Base-by-base conservation (phyloP, 306 rosid genomes). In the Begonia fuchsioides region DNA sequence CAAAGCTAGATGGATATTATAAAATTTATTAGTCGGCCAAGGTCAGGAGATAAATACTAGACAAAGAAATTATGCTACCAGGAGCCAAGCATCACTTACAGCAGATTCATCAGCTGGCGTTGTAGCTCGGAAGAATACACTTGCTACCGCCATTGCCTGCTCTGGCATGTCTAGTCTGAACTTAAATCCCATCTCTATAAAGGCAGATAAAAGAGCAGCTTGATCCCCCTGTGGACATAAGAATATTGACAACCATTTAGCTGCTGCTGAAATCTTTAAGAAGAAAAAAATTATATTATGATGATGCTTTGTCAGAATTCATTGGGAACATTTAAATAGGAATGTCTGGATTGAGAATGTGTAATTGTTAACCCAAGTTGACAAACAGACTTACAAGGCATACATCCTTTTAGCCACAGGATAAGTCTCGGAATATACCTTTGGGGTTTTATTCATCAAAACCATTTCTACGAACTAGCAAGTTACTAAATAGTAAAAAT, bases 141-240 rank as follows among this genome's bases (percentile, higher is more conserved):
- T 74, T 47, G 93, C 74, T 47, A 82, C 74, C 55, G 76, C 79
- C 98, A 92, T 92, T 64, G 72, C 94, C 70, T 92, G 98, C 66
- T 92, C 98, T 32, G 98, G 98, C 57, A 92, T 39, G 74, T 92
- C 96, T 56, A 92, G 73, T 16, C 93, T 81, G 67, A 85, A 71
- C 78, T 77, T 92, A 13, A 92, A 94, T 62, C 98, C 98, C 98
- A 92, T 92, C 72, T 92, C 96, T 15, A 94, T 73, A 52, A 92
- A 86, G 60, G 98, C 90, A 12, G 98, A 92, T 57, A 92, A 67
- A 69, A 92, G 93, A 53, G 98, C 94, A 52, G 78, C 96, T 0
- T 82, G 83, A 70, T 92, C 98, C 63, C 96, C 96, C 98, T 92
- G 60, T 53, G 46, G 14, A 66, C 41, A 74, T 62, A 71, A 71